These are phyloP conservation scores for Phlyctochytrium planicorne DNA, from an alignment of 192 early-diverging fungal genomes.

Conservation along the genomic window DNA sequence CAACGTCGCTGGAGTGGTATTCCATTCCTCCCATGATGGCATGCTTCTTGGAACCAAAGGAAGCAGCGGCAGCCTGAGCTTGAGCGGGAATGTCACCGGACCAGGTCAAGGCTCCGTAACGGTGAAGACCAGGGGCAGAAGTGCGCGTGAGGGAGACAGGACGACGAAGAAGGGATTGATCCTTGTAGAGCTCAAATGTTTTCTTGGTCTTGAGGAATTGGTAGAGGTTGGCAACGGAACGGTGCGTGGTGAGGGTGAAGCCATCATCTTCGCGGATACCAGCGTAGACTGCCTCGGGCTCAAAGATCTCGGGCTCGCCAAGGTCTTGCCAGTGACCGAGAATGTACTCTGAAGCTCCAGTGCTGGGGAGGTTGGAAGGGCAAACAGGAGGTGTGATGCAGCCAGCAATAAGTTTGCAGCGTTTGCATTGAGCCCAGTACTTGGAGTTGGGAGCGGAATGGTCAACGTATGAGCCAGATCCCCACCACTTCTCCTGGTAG, in stretches of 20 bases:
- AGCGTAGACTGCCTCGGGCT: background rate
- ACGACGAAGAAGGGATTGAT: slow-evolving; percentile 7
- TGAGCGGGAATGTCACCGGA: slow-evolving; percentile 14
- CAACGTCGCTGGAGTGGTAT: slow-evolving; percentile 15
- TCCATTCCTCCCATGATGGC: slow-evolving; percentile 22
- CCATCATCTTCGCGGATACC: slow-evolving; percentile 16
- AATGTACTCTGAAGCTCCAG: slow-evolving; percentile 4
- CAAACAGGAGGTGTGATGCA: background rate
- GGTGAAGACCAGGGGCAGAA: slow-evolving; percentile 17
- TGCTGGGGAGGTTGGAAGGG: background rate
- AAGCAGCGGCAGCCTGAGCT: slow-evolving; percentile 4
- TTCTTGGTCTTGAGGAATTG: slow-evolving; percentile 16
- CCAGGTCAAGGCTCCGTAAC: slow-evolving; percentile 20
- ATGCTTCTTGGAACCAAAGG: slow-evolving; percentile 18
- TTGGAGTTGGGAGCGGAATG: slow-evolving; percentile 3
- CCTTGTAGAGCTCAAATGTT: slow-evolving; percentile 10
- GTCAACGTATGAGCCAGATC: slow-evolving; percentile 11
- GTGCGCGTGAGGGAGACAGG: slow-evolving; percentile 3
- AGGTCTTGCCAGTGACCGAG: slow-evolving; percentile 18
- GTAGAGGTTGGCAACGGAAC: slow-evolving; percentile 20
- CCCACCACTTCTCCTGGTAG: slow-evolving; percentile 13
- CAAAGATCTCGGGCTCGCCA: slow-evolving; percentile 20
- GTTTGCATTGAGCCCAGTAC: slow-evolving; percentile 20
- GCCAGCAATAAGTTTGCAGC: slow-evolving; percentile 11
- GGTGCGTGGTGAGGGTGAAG: slow-evolving; percentile 6